Base-by-base conservation (phyloP, 108 stramenopile genomes). In the Fragilariopsis cylindrus region DNA sequence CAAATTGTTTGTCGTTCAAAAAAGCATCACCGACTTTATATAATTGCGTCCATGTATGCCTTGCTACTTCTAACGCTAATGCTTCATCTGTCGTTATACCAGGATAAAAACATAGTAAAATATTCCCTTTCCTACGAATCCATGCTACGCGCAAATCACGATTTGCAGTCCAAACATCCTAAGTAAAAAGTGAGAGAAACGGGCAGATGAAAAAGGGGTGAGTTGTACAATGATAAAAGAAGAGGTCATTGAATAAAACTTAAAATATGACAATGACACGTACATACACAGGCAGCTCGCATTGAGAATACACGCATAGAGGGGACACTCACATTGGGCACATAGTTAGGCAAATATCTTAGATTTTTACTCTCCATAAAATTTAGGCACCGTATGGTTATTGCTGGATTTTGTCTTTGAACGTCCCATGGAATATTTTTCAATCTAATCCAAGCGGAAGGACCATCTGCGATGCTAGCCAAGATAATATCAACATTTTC, bases 61-160 rank as follows among this genome's bases (percentile, higher is more conserved):
- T 56, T 3, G 81, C 81, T 7, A 82, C 63, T 18, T 57, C 68
- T 69, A 82, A 66, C 12, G 76, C 72, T 69, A 82, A 40, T 42
- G 66, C 57, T 39, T 56, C 18, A 64, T 82, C 76, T 1, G n/a
- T n/a, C 18, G 71, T 45, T 3, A 74, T 40, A 3, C 9, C 6
- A 13, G 40, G 70, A 66, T 65, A 76, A 68, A 82, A 70, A 13
- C 43, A 19, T 16, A 66, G 50, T 12, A 74, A 50, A 5, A 82
- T 50, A 8, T 44, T 62, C 43, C 69, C 62, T 7, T 73, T 60
- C 12, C 73, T 66, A 13, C 69, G 62, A 43, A 82, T 80, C 73
- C 76, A 82, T 6, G 81, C 76, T 42, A 77, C 21, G 11, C 67
- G 56, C 16, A 82, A 19, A n/a, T 70, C 57, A 3, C 77, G 76